Percentiles rank a stretch among this genome's conserved stretches.
phyloP scores from a whole-genome alignment of 2,329 filamentous ascomycete species.

The Cryphonectria nitschkei region DNA sequence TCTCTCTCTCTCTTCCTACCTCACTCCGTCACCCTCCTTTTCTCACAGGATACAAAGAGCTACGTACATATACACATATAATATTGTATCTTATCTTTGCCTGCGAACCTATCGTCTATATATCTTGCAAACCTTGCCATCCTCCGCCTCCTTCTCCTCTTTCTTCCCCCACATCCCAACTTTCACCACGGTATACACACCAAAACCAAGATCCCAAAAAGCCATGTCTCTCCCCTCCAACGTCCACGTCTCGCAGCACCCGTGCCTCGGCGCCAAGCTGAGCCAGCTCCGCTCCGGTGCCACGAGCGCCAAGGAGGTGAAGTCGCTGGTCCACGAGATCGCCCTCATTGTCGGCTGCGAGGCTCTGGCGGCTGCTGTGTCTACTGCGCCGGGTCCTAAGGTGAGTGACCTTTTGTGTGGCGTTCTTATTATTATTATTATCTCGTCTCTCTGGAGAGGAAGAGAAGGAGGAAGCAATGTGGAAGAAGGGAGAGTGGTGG shows the following conservation, averaged over 20 bases:
- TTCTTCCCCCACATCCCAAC: too few relatives aligned
- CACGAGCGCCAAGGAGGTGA: slow-evolving; percentile 75
- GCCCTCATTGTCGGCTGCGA: slow-evolving; percentile 80
- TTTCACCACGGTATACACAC: neutral
- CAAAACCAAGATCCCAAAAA: neutral
- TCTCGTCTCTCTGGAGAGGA: too few relatives aligned
- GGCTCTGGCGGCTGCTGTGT: slow-evolving; percentile 70
- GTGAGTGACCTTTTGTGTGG: slow-evolving; percentile 50
- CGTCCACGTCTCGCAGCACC: slow-evolving; percentile 81
- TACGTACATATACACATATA: neutral
- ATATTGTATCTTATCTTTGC: neutral
- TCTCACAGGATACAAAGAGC: neutral
- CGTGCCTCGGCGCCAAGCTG: slow-evolving; percentile 85
- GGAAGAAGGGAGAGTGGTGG: too few relatives aligned
- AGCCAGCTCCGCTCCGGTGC: slow-evolving; percentile 80
- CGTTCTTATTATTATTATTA: neutral
- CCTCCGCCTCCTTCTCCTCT: neutral
- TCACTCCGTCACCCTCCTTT: neutral
- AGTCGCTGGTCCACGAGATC: slow-evolving; percentile 84
- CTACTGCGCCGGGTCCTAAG: slow-evolving; percentile 60
- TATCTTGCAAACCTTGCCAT: neutral
- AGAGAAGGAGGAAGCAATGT: too few relatives aligned
- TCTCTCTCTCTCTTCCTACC: neutral
- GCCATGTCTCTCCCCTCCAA: slow-evolving; percentile 55
- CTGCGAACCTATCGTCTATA: too few relatives aligned